Conservation (phyloP, 192 early-diverging fungal species). For the Coemansia sp. region DNA sequence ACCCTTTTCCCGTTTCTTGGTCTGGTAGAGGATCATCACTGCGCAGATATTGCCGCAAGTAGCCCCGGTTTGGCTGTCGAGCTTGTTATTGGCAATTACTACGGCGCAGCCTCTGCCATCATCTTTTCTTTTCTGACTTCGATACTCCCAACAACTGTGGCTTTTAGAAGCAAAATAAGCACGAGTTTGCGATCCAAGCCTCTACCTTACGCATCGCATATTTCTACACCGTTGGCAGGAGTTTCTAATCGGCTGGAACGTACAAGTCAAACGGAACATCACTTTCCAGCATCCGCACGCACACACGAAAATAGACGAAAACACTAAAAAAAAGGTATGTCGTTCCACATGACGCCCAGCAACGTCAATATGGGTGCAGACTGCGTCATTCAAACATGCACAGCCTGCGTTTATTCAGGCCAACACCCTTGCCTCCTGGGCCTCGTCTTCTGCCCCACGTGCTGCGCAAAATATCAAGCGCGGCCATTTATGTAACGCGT, state of each 20-base stretch:
- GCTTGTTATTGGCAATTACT: not conserved
- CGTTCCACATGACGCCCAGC: not conserved
- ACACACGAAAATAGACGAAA: too few species aligned
- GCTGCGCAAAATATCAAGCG: not conserved
- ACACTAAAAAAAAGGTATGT: slow-evolving; percentile 3
- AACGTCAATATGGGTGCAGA: not conserved
- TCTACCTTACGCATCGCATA: not conserved
- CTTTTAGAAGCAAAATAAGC: not conserved
- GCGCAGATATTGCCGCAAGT: too few species aligned
- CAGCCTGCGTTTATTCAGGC: not conserved
- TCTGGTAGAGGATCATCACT: too few species aligned
- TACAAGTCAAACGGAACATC: too few species aligned
- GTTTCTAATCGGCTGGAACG: too few species aligned
- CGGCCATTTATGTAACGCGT: not conserved
- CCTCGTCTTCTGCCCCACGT: not conserved
- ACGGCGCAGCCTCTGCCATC: not conserved
- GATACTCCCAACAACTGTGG: too few species aligned
- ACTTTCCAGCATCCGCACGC: too few species aligned
- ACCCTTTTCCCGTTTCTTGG: not conserved
- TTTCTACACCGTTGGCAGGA: too few species aligned
- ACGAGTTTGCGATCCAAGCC: not conserved
- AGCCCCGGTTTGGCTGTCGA: too few species aligned
- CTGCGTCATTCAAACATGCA: not conserved
- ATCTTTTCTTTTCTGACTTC: too few species aligned
- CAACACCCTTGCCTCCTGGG: too few species aligned